A percentile compares a stretch with the other conserved stretches of the same genome.
Evolutionary conservation across 805 yeast genomes (phyloP).

Genomic region (Cyberlindnera japonica): DNA sequence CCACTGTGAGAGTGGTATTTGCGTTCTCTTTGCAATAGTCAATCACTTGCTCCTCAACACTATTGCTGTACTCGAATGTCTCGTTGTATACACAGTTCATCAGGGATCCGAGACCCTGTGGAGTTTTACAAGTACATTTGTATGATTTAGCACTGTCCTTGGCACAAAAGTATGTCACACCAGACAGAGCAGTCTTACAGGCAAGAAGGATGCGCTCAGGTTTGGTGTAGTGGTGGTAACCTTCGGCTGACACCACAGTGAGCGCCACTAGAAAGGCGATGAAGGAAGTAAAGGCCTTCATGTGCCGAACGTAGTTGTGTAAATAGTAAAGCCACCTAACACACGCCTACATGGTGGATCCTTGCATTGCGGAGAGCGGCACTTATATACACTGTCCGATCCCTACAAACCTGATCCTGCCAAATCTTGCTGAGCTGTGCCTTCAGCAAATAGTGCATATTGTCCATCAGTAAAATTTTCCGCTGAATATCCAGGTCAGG

Average conservation of each 20-base stretch:
- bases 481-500: too few species aligned
- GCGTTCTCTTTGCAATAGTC: slow-evolving; percentile 24
- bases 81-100: slow-evolving; percentile 28
- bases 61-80: slow-evolving; percentile 9
- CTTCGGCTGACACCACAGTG: slow-evolving; percentile 1
- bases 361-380: too few species aligned
- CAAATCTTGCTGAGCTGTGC: too few species aligned
- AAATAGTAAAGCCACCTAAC: background rate
- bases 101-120: slow-evolving; percentile 30
- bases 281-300: background rate
- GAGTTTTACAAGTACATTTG: slow-evolving; percentile 27
- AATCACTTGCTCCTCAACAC: slow-evolving; percentile 24
- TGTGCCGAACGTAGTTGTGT: background rate
- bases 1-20: slow-evolving; percentile 30
- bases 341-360: too few species aligned
- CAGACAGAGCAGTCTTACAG: slow-evolving; percentile 26
- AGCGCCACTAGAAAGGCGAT: background rate
- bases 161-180: slow-evolving; percentile 25
- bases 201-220: slow-evolving; percentile 18
- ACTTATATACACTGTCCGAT: too few species aligned
- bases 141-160: slow-evolving; percentile 19
- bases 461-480: too few species aligned
- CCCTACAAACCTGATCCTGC: too few species aligned
- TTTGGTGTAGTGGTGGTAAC: slow-evolving; percentile 19
- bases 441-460: too few species aligned